Evolutionary conservation across 805 yeast genomes (phyloP).

Genomic region (Nakazawaea wickerhamii): DNA sequence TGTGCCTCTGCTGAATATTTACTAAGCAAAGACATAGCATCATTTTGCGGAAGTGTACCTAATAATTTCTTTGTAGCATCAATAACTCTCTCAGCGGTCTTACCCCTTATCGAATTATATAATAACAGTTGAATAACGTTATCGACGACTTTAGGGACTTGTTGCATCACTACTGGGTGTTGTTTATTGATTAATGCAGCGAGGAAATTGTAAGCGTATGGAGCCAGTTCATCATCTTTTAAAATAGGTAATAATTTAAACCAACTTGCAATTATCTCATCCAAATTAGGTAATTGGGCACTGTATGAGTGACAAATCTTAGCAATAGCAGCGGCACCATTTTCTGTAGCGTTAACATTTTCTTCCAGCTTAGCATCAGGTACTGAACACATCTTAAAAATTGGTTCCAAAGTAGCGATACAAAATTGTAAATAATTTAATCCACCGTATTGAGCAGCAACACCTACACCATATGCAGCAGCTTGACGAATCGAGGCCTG

Average conservation of each 20-base stretch:
- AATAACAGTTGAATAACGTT: slow-evolving; percentile 68
- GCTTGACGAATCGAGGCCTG: slow-evolving; percentile 80
- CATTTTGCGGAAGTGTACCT: slow-evolving; percentile 59
- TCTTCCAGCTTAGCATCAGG: slow-evolving; percentile 87
- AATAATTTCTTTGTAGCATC: slow-evolving; percentile 59
- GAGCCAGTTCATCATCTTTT: slow-evolving; percentile 85
- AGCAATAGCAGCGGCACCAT: slow-evolving; percentile 76
- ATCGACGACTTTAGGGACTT: slow-evolving; percentile 59
- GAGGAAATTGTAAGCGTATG: slow-evolving; percentile 72
- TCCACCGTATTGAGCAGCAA: slow-evolving; percentile 80
- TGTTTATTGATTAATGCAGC: slow-evolving; percentile 62
- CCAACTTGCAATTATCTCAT: slow-evolving; percentile 70
- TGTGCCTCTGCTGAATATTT: slow-evolving; percentile 58
- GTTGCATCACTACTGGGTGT: slow-evolving; percentile 51
- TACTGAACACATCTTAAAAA: slow-evolving; percentile 64
- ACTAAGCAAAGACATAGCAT: slow-evolving; percentile 59
- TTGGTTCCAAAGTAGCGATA: slow-evolving; percentile 64
- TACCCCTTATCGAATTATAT: slow-evolving; percentile 62
- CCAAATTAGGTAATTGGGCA: slow-evolving; percentile 51
- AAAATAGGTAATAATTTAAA: slow-evolving; percentile 73
- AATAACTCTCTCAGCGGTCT: slow-evolving; percentile 62
- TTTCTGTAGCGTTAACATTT: slow-evolving; percentile 82
- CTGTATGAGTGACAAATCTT: slow-evolving; percentile 68
- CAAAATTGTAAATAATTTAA: slow-evolving; percentile 54
- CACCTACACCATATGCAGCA: slow-evolving; percentile 80